phyloP scores from a whole-genome alignment of 257 asterid species.

The Phtheirospermum japonicum region DNA sequence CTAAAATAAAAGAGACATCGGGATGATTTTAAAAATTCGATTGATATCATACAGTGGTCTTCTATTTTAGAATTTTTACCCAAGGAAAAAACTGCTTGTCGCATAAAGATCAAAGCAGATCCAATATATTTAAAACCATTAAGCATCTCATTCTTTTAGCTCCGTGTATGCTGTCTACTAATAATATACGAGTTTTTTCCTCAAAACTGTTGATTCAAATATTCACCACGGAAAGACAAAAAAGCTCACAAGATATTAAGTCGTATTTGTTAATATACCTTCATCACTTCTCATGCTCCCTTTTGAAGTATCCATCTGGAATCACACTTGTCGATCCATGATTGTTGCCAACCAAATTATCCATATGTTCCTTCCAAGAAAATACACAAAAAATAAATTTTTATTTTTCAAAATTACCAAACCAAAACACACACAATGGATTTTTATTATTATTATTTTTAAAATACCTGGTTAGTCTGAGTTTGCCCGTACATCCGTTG shows the following conservation, averaged over 20 bases:
- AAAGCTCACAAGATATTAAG: neutral
- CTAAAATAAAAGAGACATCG: neutral
- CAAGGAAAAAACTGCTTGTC: neutral
- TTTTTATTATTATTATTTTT: neutral
- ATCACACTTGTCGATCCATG: conserved; percentile 56
- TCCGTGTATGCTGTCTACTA: too few species aligned
- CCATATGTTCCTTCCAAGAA: conserved; percentile 41
- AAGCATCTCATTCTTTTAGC: too few species aligned
- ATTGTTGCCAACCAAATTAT: conserved; percentile 37
- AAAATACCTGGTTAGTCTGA: conserved; percentile 57
- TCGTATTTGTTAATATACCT: conserved; percentile 32
- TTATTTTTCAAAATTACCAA: conserved; percentile 29
- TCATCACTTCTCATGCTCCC: conserved; percentile 57
- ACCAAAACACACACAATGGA: conserved; percentile 4
- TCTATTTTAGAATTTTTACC: neutral
- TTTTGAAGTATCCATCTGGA: conserved; percentile 58
- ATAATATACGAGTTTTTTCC: neutral
- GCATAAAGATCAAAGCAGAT: neutral
- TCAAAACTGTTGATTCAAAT: too few species aligned
- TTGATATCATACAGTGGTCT: too few species aligned
- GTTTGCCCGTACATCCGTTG: conserved; percentile 54
- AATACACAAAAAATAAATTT: neutral
- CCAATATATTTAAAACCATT: too few species aligned
- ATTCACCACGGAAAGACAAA: neutral
- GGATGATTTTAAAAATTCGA: neutral